These are phyloP conservation scores for Knufia petricola DNA, from an alignment of 2,329 filamentous ascomycete species.

Conservation along the genomic window DNA sequence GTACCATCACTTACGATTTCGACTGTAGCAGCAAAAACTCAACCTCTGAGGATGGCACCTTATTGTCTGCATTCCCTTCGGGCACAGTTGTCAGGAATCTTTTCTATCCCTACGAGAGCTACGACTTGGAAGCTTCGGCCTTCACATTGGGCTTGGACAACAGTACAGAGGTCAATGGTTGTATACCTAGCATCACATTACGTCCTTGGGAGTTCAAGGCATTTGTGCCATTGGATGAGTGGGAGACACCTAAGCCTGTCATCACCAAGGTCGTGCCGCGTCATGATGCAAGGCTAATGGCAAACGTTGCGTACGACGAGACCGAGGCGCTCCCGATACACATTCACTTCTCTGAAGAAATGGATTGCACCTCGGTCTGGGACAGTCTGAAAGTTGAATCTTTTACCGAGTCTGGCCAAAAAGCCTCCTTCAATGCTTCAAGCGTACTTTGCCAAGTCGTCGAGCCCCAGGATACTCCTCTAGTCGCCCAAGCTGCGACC, in stretches of 20 bases:
- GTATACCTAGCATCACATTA: constrained; percentile 44
- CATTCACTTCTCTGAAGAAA: constrained; percentile 49
- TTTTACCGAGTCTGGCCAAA: constrained; percentile 38
- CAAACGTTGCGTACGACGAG: constrained; percentile 33
- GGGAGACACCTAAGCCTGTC: constrained; percentile 44
- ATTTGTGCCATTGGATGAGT: constrained; percentile 46
- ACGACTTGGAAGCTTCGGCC: constrained; percentile 40
- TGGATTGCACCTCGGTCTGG: constrained; percentile 50
- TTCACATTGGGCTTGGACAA: constrained; percentile 40
- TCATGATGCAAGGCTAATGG: constrained; percentile 49
- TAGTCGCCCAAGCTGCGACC: constrained; percentile 46
- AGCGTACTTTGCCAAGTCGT: constrained; percentile 40
- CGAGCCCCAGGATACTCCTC: constrained; percentile 29
- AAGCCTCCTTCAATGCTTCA: constrained; percentile 35
- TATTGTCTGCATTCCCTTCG: constrained; percentile 47
- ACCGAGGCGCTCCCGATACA: constrained; percentile 42
- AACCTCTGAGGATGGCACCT: constrained; percentile 27
- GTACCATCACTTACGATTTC: constrained; percentile 45
- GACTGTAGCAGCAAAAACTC: constrained; percentile 42
- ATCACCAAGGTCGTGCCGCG: constrained; percentile 53
- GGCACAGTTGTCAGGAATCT: constrained; percentile 52
- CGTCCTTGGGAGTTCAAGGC: constrained; percentile 49
- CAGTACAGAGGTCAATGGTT: constrained; percentile 44
- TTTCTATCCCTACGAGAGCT: constrained; percentile 52
- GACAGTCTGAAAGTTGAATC: constrained; percentile 44